Evolutionary conservation across 169 alveolate species (phyloP), one percentile per base, ranked within the genome.

Genomic region (Cryptosporidium tyzzeri): DNA sequence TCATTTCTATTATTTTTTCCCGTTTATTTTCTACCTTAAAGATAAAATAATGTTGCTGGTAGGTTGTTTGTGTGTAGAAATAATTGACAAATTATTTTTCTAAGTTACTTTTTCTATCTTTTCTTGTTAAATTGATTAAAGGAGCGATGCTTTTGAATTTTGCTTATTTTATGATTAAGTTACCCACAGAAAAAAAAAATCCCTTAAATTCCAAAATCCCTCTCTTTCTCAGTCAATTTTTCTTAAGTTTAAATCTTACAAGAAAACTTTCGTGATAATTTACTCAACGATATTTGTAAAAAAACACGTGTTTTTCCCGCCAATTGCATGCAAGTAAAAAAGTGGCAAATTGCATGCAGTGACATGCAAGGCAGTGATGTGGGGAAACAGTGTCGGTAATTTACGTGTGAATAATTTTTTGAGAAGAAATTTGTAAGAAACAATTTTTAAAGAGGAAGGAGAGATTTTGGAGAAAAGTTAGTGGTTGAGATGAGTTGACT

Each of bases 241-340:
- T 55, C 29, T 55, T 21, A 55, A 55, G 3, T 55, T 55, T n/a
- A 1, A 41, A 41, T 41, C 48, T 41, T 9, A 1, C 2, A 8
- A 8, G 48, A 41, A 41, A 21, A 23, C 8, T 5, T 16, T 23
- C 16, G 7, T n/a, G 7, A 29, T 65, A n/a, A 29, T 65, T 65
- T 70, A 70, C 84, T 70, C 39, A 58, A 70, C 23, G n/a, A 21
- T 8, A 41, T 8, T 41, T 41, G 12, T 7, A 41, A 41, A 41
- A 37, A 23, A 31, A 44, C 80, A 69, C 80, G 55, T 41, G 75
- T 69, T 18, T 29, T 71, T 71, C 85, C 69, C 85, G 85, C 85
- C 85, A 33, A 31, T n/a, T 51, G 69, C 85, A 71, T 71, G 85
- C 85, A 71, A 71, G 67, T 39, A 69, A 69, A 69, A 69, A 44